Evolutionary conservation across 768 basidiomycete species (phyloP), one percentile per base, ranked within the genome.

Genomic region (Sporobolomyces roseus): DNA sequence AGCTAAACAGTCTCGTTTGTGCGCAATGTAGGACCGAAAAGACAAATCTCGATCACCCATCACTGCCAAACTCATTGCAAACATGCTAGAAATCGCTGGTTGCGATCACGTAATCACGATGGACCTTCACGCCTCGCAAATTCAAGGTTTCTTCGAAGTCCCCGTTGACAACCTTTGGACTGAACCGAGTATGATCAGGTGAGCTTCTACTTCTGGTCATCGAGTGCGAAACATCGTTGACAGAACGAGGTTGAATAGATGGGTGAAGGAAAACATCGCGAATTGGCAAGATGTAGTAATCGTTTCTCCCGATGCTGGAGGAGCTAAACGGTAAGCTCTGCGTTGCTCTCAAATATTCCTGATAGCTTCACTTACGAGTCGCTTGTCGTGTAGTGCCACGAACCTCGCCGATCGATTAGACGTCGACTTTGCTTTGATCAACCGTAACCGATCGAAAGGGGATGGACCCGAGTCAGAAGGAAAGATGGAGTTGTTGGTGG

Each of bases 41-140:
- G 92, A 99, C 82, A 90, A 90, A 82, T 87, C 86, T 8, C 84
- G 94, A 10, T 92, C 93, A 5, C 94, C 96, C 30, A 99, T 99
- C 79, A 97, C 94, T 7, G 93, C 94, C 52, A 99, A 99, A 81
- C 85, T 99, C 61, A 91, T 98, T 54, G 93, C 94, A 29, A 98
- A 96, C 79, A 98, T 98, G 94, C 83, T 99, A 67, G 88, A 86
- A 50, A 90, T 96, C 53, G 93, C 96, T 13, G 94, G 94, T 29
- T 96, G 93, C 77, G 94, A 98, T 80, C 94, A 98, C 77, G 88
- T 99, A 76, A 97, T 99, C 74, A 97, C 94, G n/a, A 94, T 98
- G 89, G 93, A 98, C 79, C 81, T 98, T 58, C 94, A 97, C 77
- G 93, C 94, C 48, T 89, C 89, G 75, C 94, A 98, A 81, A 98